A percentile compares a stretch with the other conserved stretches of the same genome.
These are phyloP conservation scores for Blastobotrys proliferans DNA, from an alignment of 1,139 yeast genomes.

Conservation along the genomic window DNA sequence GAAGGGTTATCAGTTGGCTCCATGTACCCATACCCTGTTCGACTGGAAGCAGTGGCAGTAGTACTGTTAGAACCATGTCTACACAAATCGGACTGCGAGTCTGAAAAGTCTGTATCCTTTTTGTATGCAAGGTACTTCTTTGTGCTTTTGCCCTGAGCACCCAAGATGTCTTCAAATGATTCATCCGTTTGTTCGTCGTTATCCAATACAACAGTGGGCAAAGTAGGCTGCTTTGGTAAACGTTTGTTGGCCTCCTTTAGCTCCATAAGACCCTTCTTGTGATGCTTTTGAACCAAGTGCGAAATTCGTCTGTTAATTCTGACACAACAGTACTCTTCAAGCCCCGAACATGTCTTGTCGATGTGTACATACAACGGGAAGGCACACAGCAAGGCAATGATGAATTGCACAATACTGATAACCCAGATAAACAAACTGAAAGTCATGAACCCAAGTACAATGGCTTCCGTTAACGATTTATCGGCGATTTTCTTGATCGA, in stretches of 20 bases:
- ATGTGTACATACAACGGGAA: slow-evolving; percentile 54
- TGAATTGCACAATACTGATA: slow-evolving; percentile 57
- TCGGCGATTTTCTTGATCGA: slow-evolving; percentile 59
- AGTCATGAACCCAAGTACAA: slow-evolving; percentile 69
- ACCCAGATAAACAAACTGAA: slow-evolving; percentile 75
- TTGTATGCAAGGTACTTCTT: slow-evolving; percentile 10
- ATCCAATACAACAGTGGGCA: slow-evolving; percentile 18
- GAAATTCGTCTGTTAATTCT: slow-evolving; percentile 55
- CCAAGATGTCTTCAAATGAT: slow-evolving; percentile 14
- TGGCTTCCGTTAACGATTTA: slow-evolving; percentile 59
- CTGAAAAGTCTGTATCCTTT: slow-evolving; percentile 6
- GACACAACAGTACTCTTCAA: slow-evolving; percentile 57
- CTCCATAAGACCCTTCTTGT: slow-evolving; percentile 32
- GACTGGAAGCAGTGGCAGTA: neutral
- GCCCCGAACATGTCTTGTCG: slow-evolving; percentile 35
- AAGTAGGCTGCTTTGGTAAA: slow-evolving; percentile 24
- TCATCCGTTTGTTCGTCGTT: slow-evolving; percentile 8
- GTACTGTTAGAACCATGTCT: neutral
- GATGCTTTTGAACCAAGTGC: slow-evolving; percentile 46
- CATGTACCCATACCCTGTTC: slow-evolving; percentile 13
- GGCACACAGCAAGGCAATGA: slow-evolving; percentile 53
- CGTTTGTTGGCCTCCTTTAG: slow-evolving; percentile 27
- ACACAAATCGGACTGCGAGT: neutral
- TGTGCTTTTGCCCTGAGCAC: slow-evolving; percentile 8
- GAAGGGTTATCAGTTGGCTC: slow-evolving; percentile 3